A percentile compares a stretch with the other conserved stretches of the same genome.
Evolutionary conservation across 2,329 filamentous ascomycete genomes (phyloP).

Genomic region (Cordyceps farinosa): DNA sequence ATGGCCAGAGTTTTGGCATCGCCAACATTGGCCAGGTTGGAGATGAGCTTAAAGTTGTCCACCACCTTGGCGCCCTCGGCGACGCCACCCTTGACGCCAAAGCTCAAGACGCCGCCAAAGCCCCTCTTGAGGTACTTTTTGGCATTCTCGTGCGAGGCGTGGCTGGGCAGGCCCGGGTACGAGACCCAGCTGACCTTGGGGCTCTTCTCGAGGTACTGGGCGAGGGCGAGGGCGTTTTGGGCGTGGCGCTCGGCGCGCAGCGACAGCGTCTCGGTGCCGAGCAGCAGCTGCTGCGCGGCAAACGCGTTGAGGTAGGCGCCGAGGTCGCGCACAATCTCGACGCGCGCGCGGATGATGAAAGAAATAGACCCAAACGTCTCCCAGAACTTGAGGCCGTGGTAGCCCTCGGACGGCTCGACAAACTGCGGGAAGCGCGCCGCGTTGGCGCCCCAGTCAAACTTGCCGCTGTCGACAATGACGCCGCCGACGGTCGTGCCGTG

Average conservation of each 20-base stretch:
- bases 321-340: constrained; percentile 86
- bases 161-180: constrained; percentile 82
- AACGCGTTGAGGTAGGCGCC: constrained; percentile 84
- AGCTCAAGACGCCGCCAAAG: constrained; percentile 86
- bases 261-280: constrained; percentile 87
- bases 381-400: constrained; percentile 92
- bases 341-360: constrained; percentile 80
- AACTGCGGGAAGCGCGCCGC: constrained; percentile 87
- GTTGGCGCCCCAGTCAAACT: constrained; percentile 90
- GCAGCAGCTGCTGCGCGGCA: constrained; percentile 83
- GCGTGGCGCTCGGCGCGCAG: constrained; percentile 84
- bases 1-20: constrained; percentile 94
- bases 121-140: constrained; percentile 84
- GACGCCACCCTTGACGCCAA: constrained; percentile 87
- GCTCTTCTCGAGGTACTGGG: constrained; percentile 78
- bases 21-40: constrained; percentile 93
- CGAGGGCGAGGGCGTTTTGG: constrained; percentile 74
- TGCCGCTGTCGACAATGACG: constrained; percentile 81
- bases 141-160: constrained; percentile 73
- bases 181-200: constrained; percentile 88
- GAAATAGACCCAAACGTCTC: constrained; percentile 82
- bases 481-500: constrained; percentile 91
- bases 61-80: constrained; percentile 83
- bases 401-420: constrained; percentile 80
- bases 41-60: constrained; percentile 91